Base-by-base conservation (phyloP, 768 basidiomycete species). In the Auriscalpium vulgare region DNA sequence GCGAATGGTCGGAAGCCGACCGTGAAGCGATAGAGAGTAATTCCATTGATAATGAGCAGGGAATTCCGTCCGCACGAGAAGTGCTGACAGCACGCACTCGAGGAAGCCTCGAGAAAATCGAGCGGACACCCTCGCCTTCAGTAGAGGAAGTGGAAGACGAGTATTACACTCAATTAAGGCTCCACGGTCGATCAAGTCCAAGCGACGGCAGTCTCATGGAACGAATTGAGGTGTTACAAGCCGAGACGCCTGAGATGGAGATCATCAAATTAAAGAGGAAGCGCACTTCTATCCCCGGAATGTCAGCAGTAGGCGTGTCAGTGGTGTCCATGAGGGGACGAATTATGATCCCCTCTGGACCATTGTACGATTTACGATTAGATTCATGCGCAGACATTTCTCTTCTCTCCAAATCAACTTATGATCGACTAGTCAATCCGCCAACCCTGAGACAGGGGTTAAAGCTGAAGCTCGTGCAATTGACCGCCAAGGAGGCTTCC, bases 241-340 rank as follows among this genome's bases (percentile, higher is more conserved):
- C 44, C 5, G 66, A 73, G 1, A 72, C 72, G 0, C 29, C 69
- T 68, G 0, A 63, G 21, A 21, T 21, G 21, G 21, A 21, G n/a
- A 43, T n/a, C 40, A n/a, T 43, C 40, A 43, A n/a, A n/a, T n/a
- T 43, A n/a, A 10, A 43, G 40, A 43, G n/a, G n/a, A 13, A 43
- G 8, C 40, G 40, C 13, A 43, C 17, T 14, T 43, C 40, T 4
- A 14, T 43, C 13, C 40, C 40, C 4, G 40, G 40, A 14, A 13
- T 14, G 17, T 13, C 40, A 13, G 40, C 40, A 4, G 40, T 43
- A 9, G 40, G 40, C 6, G 17, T 43, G 3, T 43, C 40, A 14
- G 40, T 43, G 8, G 40, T 17, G 4, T 13, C 40, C 8, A 17
- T 43, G 13, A 13, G 3, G 8, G 40, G 40, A 17, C 13, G 17